Conservation (phyloP, 495 filamentous ascomycete species). For the Entonaema liquescens region DNA sequence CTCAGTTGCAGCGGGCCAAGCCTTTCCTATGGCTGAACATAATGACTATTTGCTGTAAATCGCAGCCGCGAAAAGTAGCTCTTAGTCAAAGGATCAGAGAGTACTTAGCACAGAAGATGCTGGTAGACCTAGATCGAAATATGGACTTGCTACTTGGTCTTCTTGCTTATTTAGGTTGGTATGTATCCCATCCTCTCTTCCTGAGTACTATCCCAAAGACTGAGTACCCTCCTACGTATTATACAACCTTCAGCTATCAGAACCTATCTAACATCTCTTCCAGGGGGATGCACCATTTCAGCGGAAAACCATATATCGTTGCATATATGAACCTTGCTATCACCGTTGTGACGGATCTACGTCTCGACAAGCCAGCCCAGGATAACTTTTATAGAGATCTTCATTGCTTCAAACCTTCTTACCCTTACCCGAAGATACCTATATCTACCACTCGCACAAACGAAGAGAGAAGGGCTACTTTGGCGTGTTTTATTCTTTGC, state of each 20-base stretch:
- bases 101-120: slow-evolving; percentile 52
- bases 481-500: slow-evolving; percentile 41
- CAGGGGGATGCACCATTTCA: slow-evolving; percentile 44
- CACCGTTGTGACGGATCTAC: slow-evolving; percentile 62
- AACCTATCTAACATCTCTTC: slow-evolving; percentile 16
- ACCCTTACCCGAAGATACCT: slow-evolving; percentile 26
- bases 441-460: slow-evolving; percentile 34
- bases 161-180: slow-evolving; percentile 58
- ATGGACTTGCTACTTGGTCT: slow-evolving; percentile 62
- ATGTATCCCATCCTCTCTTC: slow-evolving; percentile 5
- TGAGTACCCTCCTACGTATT: background rate
- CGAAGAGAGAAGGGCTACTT: slow-evolving; percentile 44
- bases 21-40: slow-evolving; percentile 63
- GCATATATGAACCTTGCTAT: slow-evolving; percentile 60
- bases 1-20: slow-evolving; percentile 37
- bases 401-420: slow-evolving; percentile 40
- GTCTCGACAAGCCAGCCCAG: slow-evolving; percentile 59
- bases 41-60: slow-evolving; percentile 51
- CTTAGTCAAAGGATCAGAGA: slow-evolving; percentile 51
- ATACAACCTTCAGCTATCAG: background rate
- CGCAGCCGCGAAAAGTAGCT: slow-evolving; percentile 45
- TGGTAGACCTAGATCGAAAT: slow-evolving; percentile 53
- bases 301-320: slow-evolving; percentile 49
- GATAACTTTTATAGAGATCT: slow-evolving; percentile 31
- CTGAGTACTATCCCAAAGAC: background rate